A percentile compares a stretch with the other conserved stretches of the same genome.
Evolutionary conservation across 495 filamentous ascomycete species (phyloP).

Genomic region (Penicillium atrosanguineum): DNA sequence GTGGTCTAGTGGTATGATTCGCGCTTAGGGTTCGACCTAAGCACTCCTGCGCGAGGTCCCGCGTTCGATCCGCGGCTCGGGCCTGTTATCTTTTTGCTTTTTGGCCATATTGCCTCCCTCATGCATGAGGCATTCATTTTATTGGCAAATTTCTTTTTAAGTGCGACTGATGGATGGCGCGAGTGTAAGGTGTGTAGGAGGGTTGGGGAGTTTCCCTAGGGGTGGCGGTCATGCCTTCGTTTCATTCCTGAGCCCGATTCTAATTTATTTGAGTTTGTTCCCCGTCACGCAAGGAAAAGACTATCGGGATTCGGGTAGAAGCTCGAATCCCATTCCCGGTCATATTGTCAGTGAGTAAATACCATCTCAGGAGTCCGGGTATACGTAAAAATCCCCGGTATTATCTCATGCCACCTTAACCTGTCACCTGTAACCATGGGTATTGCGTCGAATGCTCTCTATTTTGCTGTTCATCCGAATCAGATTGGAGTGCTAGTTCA

Average conservation of each 20-base stretch:
- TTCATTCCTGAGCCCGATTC: too few relatives aligned
- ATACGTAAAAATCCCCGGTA: neutral
- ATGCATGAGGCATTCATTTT: neutral
- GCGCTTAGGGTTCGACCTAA: constrained; percentile 34
- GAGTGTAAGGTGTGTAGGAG: neutral
- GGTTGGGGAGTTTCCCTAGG: too few relatives aligned
- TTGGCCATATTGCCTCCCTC: neutral
- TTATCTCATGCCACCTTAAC: neutral
- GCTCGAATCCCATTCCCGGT: neutral
- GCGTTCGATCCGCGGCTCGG: constrained; percentile 1
- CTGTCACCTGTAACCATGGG: neutral
- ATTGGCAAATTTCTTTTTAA: neutral
- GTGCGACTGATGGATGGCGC: too few relatives aligned
- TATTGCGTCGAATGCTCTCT: neutral
- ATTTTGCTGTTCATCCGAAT: neutral
- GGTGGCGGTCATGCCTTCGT: neutral
- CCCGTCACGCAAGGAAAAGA: too few relatives aligned
- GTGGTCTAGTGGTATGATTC: constrained; percentile 49
- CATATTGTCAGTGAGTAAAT: neutral
- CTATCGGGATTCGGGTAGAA: neutral
- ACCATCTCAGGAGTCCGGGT: neutral
- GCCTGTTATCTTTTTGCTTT: neutral
- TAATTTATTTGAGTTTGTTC: too few relatives aligned
- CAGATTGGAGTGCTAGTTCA: neutral
- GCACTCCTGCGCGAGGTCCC: constrained; percentile 1